Conservation (phyloP, 73 alveolate genomes). For the Stentor coeruleus region DNA sequence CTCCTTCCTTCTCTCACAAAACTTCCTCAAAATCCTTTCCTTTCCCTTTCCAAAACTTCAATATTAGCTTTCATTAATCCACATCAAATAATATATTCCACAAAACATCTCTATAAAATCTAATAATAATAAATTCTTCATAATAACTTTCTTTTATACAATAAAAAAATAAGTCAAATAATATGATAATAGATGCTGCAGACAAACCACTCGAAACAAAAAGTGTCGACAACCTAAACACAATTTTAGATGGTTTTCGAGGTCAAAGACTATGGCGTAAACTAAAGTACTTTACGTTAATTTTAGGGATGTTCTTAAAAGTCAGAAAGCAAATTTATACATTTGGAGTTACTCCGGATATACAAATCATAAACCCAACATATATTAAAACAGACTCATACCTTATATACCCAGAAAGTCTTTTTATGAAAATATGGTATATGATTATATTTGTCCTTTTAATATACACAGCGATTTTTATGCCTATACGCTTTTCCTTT, state of each 20-base stretch:
- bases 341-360: not conserved
- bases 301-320: not conserved
- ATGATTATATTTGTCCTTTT: not conserved
- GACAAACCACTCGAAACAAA: too few relatives aligned
- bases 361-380: not conserved
- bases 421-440: not conserved
- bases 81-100: too few relatives aligned
- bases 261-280: not conserved
- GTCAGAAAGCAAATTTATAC: too few relatives aligned
- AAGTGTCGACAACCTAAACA: too few relatives aligned
- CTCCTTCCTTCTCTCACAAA: not conserved
- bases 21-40: not conserved
- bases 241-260: not conserved
- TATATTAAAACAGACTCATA: not conserved
- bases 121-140: too few relatives aligned
- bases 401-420: not conserved
- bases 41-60: not conserved
- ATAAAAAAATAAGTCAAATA: too few relatives aligned
- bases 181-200: too few relatives aligned
- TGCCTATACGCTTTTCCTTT: not conserved
- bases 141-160: too few relatives aligned
- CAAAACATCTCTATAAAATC: too few relatives aligned
- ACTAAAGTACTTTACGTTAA: not conserved
- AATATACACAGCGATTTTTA: not conserved
- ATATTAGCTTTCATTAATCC: too few relatives aligned